Conservation (phyloP, 257 asterid species). For the Solanum bulbocastanum region DNA sequence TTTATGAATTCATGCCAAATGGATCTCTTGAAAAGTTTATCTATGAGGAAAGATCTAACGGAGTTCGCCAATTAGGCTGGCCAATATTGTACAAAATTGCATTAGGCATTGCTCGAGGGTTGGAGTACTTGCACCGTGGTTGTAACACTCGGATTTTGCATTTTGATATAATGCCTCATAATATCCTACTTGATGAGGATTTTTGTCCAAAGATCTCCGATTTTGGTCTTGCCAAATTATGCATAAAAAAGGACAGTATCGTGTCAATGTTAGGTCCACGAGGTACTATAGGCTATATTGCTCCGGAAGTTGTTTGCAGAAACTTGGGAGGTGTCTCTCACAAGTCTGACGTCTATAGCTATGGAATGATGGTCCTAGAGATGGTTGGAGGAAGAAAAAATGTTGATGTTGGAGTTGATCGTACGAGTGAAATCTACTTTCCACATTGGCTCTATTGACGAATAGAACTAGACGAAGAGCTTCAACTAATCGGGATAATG, state of each 20-base stretch:
- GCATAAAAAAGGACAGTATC: not conserved
- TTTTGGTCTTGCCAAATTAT: conserved; percentile 24
- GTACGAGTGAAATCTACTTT: conserved; percentile 9
- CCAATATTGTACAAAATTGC: conserved; percentile 2
- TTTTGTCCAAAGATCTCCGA: conserved; percentile 19
- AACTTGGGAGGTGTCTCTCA: conserved; percentile 26
- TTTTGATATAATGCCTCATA: conserved; percentile 32
- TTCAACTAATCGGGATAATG: not conserved
- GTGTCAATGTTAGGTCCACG: conserved; percentile 7
- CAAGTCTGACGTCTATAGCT: conserved; percentile 35
- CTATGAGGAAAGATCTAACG: not conserved
- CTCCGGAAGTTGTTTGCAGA: conserved; percentile 10
- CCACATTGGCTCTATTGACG: conserved; percentile 16
- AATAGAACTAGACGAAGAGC: not conserved
- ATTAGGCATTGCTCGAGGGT: conserved; percentile 28
- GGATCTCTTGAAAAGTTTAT: conserved; percentile 32
- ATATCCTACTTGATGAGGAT: conserved; percentile 21
- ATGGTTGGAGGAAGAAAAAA: conserved; percentile 2
- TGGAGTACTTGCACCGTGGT: conserved; percentile 25
- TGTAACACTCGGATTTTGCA: conserved; percentile 21
- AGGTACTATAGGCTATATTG: conserved; percentile 18
- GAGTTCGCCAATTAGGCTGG: not conserved
- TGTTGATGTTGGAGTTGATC: not conserved
- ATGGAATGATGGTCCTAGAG: conserved; percentile 18
- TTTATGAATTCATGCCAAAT: conserved; percentile 35